Percentiles rank a stretch among this genome's conserved stretches.
Evolutionary conservation across 371 early-diverging fungal genomes (phyloP).

Genomic region (Actinomortierella wolfii): DNA sequence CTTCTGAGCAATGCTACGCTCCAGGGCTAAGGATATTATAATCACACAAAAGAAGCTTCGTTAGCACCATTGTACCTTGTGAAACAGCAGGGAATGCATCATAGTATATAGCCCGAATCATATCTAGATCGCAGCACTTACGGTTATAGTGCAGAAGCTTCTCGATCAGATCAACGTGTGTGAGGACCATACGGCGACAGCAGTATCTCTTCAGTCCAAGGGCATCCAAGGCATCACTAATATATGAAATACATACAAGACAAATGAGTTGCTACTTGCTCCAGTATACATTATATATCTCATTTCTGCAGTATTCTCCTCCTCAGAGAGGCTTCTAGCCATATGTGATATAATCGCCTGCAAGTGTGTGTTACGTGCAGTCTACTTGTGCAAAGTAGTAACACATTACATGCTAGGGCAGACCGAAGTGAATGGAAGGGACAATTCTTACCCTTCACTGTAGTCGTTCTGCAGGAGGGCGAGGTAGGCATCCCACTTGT

Average conservation of each 20-base stretch:
- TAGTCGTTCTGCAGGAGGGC: conserved; percentile 78
- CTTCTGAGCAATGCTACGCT: conserved; percentile 35
- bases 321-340: too few species aligned
- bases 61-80: too few species aligned
- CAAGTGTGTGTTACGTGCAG: too few species aligned
- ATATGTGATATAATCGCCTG: too few species aligned
- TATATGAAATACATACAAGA: conserved; percentile 1
- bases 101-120: too few species aligned
- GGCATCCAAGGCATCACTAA: conserved; percentile 89
- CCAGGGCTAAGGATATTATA: conserved; percentile 18
- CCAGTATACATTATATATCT: too few species aligned
- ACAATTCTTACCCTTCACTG: conserved; percentile 70
- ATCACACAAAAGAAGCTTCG: too few species aligned
- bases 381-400: too few species aligned
- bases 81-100: too few species aligned
- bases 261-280: not conserved
- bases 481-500: conserved; percentile 97
- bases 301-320: too few species aligned
- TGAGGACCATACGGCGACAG: conserved; percentile 99
- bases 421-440: too few species aligned
- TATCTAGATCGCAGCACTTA: conserved; percentile 49
- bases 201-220: conserved; percentile 97
- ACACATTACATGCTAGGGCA: too few species aligned
- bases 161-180: conserved; percentile 99
- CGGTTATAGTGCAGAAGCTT: conserved; percentile 96